phyloP scores from a whole-genome alignment of 805 yeast species.

The Candida silvicultrix region DNA sequence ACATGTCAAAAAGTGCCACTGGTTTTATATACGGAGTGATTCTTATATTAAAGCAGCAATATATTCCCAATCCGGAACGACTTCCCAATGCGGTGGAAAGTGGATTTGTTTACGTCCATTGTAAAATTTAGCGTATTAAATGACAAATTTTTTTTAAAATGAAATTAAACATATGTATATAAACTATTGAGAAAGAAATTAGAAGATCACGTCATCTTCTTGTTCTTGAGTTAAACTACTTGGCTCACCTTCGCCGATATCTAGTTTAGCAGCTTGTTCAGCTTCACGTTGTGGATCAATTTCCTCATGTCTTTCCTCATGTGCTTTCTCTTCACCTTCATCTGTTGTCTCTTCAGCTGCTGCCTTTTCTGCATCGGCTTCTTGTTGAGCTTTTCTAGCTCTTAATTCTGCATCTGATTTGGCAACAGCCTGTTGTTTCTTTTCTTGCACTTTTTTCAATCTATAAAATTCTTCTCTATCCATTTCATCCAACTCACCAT shows the following conservation, averaged over 20 bases:
- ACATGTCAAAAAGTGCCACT: neutral
- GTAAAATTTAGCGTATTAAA: no score
- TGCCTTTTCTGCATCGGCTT: conserved; percentile 16
- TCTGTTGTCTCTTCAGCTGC: conserved; percentile 11
- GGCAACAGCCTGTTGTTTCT: conserved; percentile 22
- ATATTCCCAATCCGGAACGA: neutral
- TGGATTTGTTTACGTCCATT: no score
- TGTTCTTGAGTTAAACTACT: conserved; percentile 21
- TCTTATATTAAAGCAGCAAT: neutral
- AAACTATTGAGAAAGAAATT: neutral
- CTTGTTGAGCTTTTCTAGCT: conserved; percentile 21
- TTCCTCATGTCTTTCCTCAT: conserved; percentile 16
- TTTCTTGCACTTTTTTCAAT: conserved; percentile 65
- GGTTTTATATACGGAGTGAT: neutral
- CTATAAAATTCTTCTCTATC: conserved; percentile 98
- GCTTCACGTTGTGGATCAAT: conserved; percentile 10
- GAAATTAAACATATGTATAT: neutral
- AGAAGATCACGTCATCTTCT: conserved; percentile 43
- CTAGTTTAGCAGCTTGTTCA: conserved; percentile 9
- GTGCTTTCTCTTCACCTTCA: conserved; percentile 15
- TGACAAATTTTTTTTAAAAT: neutral
- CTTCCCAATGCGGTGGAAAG: neutral
- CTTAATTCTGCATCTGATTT: conserved; percentile 24
- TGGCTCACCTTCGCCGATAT: conserved; percentile 9
- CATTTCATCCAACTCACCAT: conserved; percentile 93